Percentiles rank a stretch among this genome's conserved stretches.
Conservation (phyloP, 2,329 filamentous ascomycete genomes). For the Diplodia intermedia region DNA sequence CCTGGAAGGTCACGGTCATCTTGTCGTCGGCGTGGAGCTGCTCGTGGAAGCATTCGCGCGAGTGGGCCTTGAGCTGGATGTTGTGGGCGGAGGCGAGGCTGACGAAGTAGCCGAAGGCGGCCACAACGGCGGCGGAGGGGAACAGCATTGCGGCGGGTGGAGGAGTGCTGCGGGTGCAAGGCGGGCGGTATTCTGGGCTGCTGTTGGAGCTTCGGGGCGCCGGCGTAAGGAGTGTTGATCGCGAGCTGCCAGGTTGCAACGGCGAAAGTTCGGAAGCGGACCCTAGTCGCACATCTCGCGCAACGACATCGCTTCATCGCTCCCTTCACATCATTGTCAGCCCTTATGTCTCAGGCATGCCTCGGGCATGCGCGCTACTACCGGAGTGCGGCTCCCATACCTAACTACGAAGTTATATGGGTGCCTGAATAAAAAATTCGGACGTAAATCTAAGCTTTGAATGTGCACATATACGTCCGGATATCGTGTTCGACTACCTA, state of each 20-base stretch:
- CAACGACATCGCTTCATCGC: constrained; percentile 7
- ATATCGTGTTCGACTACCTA: too few species aligned
- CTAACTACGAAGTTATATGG: too few species aligned
- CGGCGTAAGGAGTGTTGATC: constrained; percentile 29
- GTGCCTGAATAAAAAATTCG: too few species aligned
- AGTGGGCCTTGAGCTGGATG: constrained; percentile 92
- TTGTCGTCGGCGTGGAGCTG: constrained; percentile 88
- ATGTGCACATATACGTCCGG: too few species aligned
- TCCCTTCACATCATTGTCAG: too few species aligned
- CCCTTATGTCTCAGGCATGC: too few species aligned
- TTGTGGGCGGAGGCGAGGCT: constrained; percentile 81
- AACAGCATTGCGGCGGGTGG: constrained; percentile 40
- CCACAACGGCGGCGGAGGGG: constrained; percentile 43
- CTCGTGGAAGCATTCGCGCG: constrained; percentile 98
- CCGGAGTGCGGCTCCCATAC: too few species aligned
- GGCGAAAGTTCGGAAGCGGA: constrained; percentile 16
- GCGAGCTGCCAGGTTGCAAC: constrained; percentile 31
- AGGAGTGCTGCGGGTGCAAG: constrained; percentile 9
- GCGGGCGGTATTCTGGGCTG: constrained; percentile 4
- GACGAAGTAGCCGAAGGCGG: constrained; percentile 64
- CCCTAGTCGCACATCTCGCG: constrained; percentile 13
- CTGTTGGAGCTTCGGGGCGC: constrained; percentile 16
- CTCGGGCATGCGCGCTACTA: too few species aligned
- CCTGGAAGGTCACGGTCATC: constrained; percentile 99
- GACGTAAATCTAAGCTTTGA: too few species aligned